Conservation (phyloP, 768 basidiomycete species). For the Exidia glandulosa region DNA sequence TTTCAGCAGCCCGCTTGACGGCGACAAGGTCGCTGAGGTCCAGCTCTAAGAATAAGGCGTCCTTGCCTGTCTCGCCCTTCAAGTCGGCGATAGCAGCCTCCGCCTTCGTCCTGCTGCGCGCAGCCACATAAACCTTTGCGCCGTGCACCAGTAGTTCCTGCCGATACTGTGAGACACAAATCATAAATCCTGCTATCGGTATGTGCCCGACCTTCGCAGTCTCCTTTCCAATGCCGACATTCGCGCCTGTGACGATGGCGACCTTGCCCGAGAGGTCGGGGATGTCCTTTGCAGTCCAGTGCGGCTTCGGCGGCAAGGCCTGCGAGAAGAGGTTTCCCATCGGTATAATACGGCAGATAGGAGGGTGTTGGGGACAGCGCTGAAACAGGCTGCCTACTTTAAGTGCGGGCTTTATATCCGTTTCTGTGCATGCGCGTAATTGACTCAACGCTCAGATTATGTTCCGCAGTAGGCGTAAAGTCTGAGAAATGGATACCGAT, state of each 20-base stretch:
- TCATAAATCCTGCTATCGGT: neutral
- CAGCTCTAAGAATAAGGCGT: slow-evolving; percentile 31
- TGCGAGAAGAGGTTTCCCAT: too few species aligned
- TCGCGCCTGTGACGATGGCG: slow-evolving; percentile 12
- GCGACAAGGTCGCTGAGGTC: slow-evolving; percentile 21
- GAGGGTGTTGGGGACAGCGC: too few species aligned
- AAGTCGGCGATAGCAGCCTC: slow-evolving; percentile 43
- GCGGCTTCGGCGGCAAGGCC: slow-evolving; percentile 1
- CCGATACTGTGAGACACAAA: neutral
- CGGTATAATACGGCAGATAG: too few species aligned
- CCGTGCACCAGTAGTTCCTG: slow-evolving; percentile 46
- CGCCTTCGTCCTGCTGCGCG: slow-evolving; percentile 33
- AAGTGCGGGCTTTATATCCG: too few species aligned
- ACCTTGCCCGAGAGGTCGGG: slow-evolving; percentile 13
- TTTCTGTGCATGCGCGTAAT: too few species aligned
- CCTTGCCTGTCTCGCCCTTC: slow-evolving; percentile 32
- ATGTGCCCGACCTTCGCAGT: slow-evolving; percentile 7
- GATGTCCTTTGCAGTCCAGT: slow-evolving; percentile 4
- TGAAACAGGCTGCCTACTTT: too few species aligned
- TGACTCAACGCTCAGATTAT: too few species aligned
- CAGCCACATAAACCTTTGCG: slow-evolving; percentile 57
- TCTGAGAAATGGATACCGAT: too few species aligned
- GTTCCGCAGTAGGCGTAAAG: too few species aligned
- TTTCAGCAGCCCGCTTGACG: slow-evolving; percentile 6
- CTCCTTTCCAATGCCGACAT: slow-evolving; percentile 10